Base-by-base conservation (phyloP, 1,284 basidiomycete species). In the Phaffia rhodozyma region DNA sequence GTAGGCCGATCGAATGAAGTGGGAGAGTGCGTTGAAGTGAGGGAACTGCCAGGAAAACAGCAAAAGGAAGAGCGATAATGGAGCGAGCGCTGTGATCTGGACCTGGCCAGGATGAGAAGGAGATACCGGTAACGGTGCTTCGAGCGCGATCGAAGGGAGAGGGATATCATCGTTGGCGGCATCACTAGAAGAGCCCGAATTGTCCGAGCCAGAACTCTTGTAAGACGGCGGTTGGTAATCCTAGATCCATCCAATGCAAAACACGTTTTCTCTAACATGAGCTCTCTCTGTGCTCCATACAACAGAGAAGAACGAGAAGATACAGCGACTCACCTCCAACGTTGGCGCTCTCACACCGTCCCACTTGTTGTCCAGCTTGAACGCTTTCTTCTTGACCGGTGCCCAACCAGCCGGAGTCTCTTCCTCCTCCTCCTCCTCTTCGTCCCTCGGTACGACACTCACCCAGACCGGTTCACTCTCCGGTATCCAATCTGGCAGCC, bases 11-110 rank as follows among this genome's bases (percentile, higher is more conserved):
- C 92, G 83, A 18, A 96, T 83, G 58, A 92, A 80, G 75, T 97
- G 84, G 3, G 92, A 85, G n/a, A 98, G 80, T 1, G 91, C 78
- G 76, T 96, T 97, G 79, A 99, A 98, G 75, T 98, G 96, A 23
- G 96, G 94, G 75, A 98, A 98, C 73, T 99, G 96, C 96, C 96
- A 99, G 65, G 87, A 88, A 77, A 86, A 99, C 18, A 97, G 82
- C 59, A 97, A 76, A 72, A 84, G 79, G 75, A 87, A 89, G 2
- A 97, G 78, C 1, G 85, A 83, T 62, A 87, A 75, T 0, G 88
- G 84, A 0, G 86, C 83, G 51, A 93, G 82, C 1, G 89, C 85
- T 71, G 89, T 91, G 71, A 55, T 30, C 29, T 55, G 54, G 58
- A 65, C 25, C 52, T 43, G 62, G 62, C 1, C 23, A 47, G 38